These are phyloP conservation scores for Mortierella alpina DNA, from an alignment of 192 early-diverging fungal species.

Conservation along the genomic window DNA sequence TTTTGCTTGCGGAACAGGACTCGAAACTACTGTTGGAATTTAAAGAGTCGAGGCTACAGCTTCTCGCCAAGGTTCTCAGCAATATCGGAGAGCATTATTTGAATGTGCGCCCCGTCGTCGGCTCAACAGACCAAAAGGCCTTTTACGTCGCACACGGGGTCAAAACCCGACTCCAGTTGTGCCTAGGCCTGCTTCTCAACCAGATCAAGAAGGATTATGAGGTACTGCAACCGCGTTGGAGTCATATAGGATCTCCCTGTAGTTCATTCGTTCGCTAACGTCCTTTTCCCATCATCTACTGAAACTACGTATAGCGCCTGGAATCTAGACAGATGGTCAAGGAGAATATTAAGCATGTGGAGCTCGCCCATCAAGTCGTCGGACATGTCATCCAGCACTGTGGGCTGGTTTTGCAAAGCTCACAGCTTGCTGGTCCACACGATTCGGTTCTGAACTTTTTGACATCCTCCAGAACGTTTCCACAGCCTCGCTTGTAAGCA, in stretches of 20 bases:
- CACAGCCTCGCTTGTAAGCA: conserved; percentile 33
- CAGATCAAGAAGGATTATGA: conserved; percentile 22
- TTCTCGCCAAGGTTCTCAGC: conserved; percentile 21
- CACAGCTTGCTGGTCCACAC: conserved; percentile 7
- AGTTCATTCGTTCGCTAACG: too few species aligned
- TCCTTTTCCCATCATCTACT: too few species aligned
- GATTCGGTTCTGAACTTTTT: conserved; percentile 33
- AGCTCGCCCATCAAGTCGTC: conserved; percentile 21
- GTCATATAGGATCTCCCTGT: background rate
- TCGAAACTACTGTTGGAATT: conserved; percentile 12
- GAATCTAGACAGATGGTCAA: conserved; percentile 9
- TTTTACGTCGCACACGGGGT: conserved; percentile 2
- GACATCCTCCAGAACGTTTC: conserved; percentile 27
- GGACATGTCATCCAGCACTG: conserved; percentile 39
- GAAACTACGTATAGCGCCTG: conserved; percentile 16
- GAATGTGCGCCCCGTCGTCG: background rate
- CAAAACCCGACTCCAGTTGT: conserved; percentile 11
- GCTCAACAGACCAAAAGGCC: background rate
- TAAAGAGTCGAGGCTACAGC: conserved; percentile 17
- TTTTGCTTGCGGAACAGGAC: background rate
- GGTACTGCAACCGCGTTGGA: background rate
- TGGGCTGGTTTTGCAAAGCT: conserved; percentile 23
- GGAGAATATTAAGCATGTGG: conserved; percentile 19
- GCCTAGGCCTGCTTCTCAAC: conserved; percentile 5
- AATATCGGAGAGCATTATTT: conserved; percentile 46